Conservation (phyloP, 257 asterid species). For the Osmanthus fragrans region DNA sequence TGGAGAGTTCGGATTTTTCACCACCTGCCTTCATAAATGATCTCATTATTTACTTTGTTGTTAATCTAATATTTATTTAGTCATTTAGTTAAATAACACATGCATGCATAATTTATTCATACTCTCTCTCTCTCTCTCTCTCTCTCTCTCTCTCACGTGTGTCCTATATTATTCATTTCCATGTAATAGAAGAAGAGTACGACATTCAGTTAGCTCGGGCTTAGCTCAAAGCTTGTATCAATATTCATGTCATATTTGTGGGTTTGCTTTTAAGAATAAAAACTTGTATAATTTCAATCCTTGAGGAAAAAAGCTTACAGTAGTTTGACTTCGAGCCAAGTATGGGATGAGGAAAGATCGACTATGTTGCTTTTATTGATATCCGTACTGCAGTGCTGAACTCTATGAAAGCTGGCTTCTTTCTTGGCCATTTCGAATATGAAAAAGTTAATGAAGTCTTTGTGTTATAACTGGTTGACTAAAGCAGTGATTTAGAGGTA, state of each 20-base stretch:
- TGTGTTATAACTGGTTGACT: slow-evolving; percentile 9
- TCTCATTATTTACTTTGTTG: too few species aligned
- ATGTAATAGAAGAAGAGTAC: not conserved
- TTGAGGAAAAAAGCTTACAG: not conserved
- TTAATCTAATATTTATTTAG: not conserved
- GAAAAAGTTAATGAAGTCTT: not conserved
- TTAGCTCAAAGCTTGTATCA: not conserved
- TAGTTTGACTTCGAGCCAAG: not conserved
- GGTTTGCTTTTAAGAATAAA: not conserved
- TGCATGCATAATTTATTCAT: not conserved
- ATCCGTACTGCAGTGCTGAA: not conserved
- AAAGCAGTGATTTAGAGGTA: not conserved
- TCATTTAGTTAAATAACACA: not conserved
- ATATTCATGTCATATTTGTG: not conserved
- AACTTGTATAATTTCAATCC: not conserved
- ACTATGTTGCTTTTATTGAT: not conserved
- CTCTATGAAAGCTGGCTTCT: not conserved
- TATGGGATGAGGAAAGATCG: not conserved
- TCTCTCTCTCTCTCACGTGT: not conserved
- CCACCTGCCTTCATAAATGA: not conserved
- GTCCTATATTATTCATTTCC: not conserved
- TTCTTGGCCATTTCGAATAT: not conserved
- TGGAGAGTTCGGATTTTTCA: not conserved
- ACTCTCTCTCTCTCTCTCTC: not conserved
- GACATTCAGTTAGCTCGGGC: not conserved